Percentiles rank a stretch among this genome's conserved stretches.
Conservation (phyloP, 2,329 filamentous ascomycete species). For the Ascochyta pisi region DNA sequence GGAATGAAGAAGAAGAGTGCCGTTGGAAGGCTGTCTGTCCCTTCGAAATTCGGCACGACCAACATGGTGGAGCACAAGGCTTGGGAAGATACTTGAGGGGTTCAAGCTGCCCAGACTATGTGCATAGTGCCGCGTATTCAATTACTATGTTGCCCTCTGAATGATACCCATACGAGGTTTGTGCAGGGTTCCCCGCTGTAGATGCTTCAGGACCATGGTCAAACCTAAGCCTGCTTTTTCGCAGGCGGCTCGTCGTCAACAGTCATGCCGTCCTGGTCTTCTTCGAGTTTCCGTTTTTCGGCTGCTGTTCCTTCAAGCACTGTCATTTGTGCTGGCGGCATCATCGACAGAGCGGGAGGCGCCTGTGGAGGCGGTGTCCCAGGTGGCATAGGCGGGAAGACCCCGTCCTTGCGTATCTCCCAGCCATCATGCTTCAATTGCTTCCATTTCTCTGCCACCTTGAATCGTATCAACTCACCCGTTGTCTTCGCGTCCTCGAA, state of each 20-base stretch:
- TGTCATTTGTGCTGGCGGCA: slow-evolving; percentile 19
- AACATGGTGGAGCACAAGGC: neutral
- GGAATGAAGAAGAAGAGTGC: neutral
- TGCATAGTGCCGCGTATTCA: neutral
- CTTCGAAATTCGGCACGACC: neutral
- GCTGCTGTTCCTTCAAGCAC: slow-evolving; percentile 16
- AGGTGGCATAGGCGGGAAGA: slow-evolving; percentile 39
- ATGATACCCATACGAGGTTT: neutral
- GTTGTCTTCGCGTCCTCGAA: slow-evolving; percentile 90
- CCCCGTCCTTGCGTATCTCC: slow-evolving; percentile 50
- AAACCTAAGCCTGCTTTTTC: slow-evolving; percentile 13
- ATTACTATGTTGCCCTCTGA: neutral
- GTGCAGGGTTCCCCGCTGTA: neutral
- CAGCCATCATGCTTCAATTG: slow-evolving; percentile 72
- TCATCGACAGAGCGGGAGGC: slow-evolving; percentile 24
- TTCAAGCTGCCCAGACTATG: neutral
- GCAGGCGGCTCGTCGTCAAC: slow-evolving; percentile 5
- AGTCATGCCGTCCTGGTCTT: slow-evolving; percentile 10
- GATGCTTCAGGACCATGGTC: neutral
- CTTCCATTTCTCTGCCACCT: slow-evolving; percentile 74
- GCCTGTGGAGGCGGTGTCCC: slow-evolving; percentile 25
- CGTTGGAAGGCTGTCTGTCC: neutral
- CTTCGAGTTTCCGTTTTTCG: slow-evolving; percentile 36
- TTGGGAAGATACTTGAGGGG: neutral
- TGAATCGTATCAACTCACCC: slow-evolving; percentile 80